Evolutionary conservation across 139 green algal species (phyloP).

Genomic region (Volvox reticuliferus): DNA sequence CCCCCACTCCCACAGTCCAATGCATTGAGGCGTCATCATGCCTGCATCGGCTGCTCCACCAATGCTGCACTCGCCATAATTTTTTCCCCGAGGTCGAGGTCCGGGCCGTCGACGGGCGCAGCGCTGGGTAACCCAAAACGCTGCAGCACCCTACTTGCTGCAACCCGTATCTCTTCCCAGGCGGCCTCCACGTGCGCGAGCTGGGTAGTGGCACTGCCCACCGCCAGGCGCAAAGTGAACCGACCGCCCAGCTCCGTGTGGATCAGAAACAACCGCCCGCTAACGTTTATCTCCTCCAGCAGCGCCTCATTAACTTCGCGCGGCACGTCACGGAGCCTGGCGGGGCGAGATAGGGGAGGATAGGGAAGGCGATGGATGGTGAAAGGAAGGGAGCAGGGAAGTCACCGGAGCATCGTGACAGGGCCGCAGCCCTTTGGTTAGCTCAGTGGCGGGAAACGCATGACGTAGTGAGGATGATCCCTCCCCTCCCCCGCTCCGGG

Average conservation of each 20-base stretch:
- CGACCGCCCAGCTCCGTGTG: conserved; percentile 73
- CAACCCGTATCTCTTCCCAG: conserved; percentile 58
- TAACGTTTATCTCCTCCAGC: conserved; percentile 72
- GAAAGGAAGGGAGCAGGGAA: not conserved
- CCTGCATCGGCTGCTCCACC: too few relatives aligned
- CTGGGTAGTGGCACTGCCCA: conserved; percentile 67
- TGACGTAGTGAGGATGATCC: too few relatives aligned
- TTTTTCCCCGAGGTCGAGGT: too few relatives aligned
- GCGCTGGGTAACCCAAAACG: not conserved
- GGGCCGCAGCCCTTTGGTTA: too few relatives aligned
- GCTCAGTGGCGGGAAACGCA: too few relatives aligned
- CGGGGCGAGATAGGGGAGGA: not conserved
- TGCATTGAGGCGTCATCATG: too few relatives aligned
- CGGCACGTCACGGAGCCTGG: conserved; percentile 46
- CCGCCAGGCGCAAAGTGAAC: conserved; percentile 68
- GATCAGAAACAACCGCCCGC: conserved; percentile 69
- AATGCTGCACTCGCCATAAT: too few relatives aligned
- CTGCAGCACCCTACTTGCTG: conserved; percentile 49
- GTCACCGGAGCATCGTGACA: not conserved
- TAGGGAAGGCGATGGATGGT: not conserved
- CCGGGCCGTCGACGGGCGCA: too few relatives aligned
- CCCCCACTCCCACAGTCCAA: too few relatives aligned
- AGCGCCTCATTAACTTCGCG: conserved; percentile 59
- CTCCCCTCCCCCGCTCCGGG: too few relatives aligned
- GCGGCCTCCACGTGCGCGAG: conserved; percentile 69